These are phyloP conservation scores for Austroboletus novae-zelandiae DNA, from an alignment of 1,284 basidiomycete genomes.

Conservation along the genomic window DNA sequence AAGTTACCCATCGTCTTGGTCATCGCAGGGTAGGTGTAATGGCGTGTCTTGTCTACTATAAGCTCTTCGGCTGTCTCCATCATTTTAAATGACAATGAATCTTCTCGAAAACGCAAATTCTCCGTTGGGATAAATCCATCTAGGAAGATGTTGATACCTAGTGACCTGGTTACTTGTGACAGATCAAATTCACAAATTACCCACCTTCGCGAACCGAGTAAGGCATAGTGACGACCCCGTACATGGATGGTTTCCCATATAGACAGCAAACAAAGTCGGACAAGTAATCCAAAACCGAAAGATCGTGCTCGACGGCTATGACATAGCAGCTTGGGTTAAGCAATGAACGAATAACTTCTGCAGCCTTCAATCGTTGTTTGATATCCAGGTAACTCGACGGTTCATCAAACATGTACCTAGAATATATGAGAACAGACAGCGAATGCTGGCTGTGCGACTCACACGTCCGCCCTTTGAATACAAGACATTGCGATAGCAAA, in stretches of 20 bases:
- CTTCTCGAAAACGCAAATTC: constrained; percentile 94
- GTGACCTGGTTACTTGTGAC: constrained; percentile 1
- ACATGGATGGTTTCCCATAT: constrained; percentile 95
- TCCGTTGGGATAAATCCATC: constrained; percentile 98
- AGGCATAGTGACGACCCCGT: constrained; percentile 97
- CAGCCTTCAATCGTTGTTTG: constrained; percentile 91
- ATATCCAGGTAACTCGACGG: constrained; percentile 97
- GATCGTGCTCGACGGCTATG: constrained; percentile 95
- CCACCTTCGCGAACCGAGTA: constrained; percentile 93
- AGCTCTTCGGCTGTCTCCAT: constrained; percentile 91
- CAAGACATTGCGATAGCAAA: constrained; percentile 95
- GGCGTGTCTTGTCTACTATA: constrained; percentile 77
- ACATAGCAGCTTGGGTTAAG: constrained; percentile 84
- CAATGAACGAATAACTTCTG: constrained; percentile 89
- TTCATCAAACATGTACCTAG: constrained; percentile 95
- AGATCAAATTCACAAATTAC: constrained; percentile 15
- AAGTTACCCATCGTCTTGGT: constrained; percentile 91
- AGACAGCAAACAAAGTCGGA: constrained; percentile 97
- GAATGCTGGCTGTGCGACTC: constrained; percentile 31
- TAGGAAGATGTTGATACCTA: constrained; percentile 95
- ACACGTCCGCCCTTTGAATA: constrained; percentile 91
- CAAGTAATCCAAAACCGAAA: constrained; percentile 94
- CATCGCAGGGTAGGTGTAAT: constrained; percentile 91
- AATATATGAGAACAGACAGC: constrained; percentile 5
- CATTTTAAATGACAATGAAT: constrained; percentile 94